phyloP scores from a whole-genome alignment of 2,329 filamentous ascomycete species.

The Penicillium sclerotigenum region DNA sequence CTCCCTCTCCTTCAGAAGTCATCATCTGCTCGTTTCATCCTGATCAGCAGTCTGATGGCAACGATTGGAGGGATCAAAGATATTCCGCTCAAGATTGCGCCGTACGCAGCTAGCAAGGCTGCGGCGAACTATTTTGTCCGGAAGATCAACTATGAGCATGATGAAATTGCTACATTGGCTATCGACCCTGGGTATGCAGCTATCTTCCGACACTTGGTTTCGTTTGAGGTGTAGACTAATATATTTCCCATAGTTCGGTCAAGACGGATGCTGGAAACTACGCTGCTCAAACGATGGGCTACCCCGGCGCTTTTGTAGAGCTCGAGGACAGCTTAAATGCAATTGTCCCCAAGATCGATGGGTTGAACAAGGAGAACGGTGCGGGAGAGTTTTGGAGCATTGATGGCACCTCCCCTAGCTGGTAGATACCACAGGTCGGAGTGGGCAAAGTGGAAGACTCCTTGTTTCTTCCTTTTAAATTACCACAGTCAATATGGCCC shows the following conservation, averaged over 20 bases:
- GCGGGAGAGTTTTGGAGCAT: background rate
- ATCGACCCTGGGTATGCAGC: background rate
- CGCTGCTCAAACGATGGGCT: background rate
- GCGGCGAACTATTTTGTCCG: background rate
- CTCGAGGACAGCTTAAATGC: background rate
- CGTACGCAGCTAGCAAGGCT: background rate
- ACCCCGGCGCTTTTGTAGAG: background rate
- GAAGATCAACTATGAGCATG: background rate
- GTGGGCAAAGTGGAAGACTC: no score
- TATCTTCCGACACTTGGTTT: background rate
- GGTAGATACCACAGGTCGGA: background rate
- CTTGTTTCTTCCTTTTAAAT: no score
- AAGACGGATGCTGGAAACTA: background rate
- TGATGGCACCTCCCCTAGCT: background rate
- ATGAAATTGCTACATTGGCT: background rate
- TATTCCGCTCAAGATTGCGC: background rate
- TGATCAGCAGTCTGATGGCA: background rate
- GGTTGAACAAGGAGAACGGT: background rate
- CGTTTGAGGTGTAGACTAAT: background rate
- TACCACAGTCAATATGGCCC: no score
- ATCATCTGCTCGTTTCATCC: background rate
- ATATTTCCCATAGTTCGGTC: background rate
- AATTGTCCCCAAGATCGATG: background rate
- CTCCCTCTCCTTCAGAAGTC: background rate
- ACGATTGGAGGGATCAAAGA: background rate